Evolutionary conservation across 1,284 basidiomycete species (phyloP).

Genomic region (Golubevia sp.): DNA sequence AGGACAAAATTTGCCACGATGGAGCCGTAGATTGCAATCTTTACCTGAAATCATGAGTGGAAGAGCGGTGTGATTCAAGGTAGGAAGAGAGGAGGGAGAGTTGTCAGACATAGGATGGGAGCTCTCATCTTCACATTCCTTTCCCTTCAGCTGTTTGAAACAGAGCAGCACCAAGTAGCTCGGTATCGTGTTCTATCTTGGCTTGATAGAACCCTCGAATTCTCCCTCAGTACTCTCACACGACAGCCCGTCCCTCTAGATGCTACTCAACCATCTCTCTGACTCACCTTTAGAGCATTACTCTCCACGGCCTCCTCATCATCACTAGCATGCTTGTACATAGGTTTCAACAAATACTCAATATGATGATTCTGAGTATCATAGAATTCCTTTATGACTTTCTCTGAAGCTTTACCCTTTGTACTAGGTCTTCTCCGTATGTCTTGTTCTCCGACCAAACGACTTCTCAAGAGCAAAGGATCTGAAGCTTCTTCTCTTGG

Average conservation of each 20-base stretch:
- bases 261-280: no score
- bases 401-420: conserved; percentile 58
- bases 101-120: no score
- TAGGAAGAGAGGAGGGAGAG: no score
- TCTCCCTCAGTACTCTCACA: conserved; percentile 66
- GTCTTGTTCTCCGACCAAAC: conserved; percentile 61
- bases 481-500: conserved; percentile 53
- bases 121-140: no score
- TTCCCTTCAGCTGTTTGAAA: no score
- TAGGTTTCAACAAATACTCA: conserved; percentile 78
- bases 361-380: conserved; percentile 86
- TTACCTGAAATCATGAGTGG: conserved; percentile 76
- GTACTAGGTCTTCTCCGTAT: conserved; percentile 58
- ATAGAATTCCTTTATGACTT: conserved; percentile 73
- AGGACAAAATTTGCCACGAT: conserved; percentile 72
- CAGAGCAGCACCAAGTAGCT: no score
- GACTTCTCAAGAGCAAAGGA: conserved; percentile 62
- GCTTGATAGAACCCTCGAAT: neutral
- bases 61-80: no score
- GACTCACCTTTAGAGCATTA: conserved; percentile 63
- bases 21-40: conserved; percentile 84
- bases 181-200: conserved; percentile 1
- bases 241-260: no score
- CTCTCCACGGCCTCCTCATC: conserved; percentile 71
- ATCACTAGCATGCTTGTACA: conserved; percentile 80